A percentile compares a stretch with the other conserved stretches of the same genome.
Conservation (phyloP, 495 filamentous ascomycete genomes). For the Umbilicaria muhlenbergii region DNA sequence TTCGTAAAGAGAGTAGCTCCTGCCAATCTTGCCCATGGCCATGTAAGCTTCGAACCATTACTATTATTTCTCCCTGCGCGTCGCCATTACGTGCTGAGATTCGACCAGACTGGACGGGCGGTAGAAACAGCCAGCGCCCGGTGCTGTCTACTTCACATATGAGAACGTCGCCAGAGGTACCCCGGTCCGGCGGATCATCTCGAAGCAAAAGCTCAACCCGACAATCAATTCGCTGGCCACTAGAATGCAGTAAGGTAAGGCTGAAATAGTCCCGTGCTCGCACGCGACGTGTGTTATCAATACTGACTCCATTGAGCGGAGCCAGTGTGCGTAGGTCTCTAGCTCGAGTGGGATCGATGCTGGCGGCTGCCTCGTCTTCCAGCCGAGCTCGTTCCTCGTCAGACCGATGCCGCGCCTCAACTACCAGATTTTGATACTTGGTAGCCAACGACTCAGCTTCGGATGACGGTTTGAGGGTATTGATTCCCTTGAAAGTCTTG, state of each 20-base stretch:
- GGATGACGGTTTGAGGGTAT: slow-evolving; percentile 36
- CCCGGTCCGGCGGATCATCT: slow-evolving; percentile 49
- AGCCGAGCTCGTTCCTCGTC: slow-evolving; percentile 76
- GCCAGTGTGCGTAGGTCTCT: slow-evolving; percentile 64
- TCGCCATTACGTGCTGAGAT: slow-evolving; percentile 75
- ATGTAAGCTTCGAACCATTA: slow-evolving; percentile 59
- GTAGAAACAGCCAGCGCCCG: slow-evolving; percentile 77
- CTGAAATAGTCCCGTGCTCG: slow-evolving; percentile 79
- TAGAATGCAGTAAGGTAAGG: slow-evolving; percentile 74
- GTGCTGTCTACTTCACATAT: slow-evolving; percentile 72
- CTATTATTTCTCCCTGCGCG: slow-evolving; percentile 47
- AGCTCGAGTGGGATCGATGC: slow-evolving; percentile 62
- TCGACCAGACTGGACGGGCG: slow-evolving; percentile 50
- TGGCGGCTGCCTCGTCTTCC: slow-evolving; percentile 78
- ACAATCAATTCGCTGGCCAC: slow-evolving; percentile 74
- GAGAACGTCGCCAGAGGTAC: slow-evolving; percentile 59
- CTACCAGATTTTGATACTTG: slow-evolving; percentile 55
- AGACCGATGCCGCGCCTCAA: slow-evolving; percentile 58
- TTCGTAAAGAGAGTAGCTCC: slow-evolving; percentile 58
- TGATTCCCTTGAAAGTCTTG: slow-evolving; percentile 63
- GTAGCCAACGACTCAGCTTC: slow-evolving; percentile 39
- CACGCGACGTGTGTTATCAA: slow-evolving; percentile 62
- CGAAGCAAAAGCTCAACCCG: slow-evolving; percentile 76
- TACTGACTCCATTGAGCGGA: slow-evolving; percentile 46
- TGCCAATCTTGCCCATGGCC: slow-evolving; percentile 41